Evolutionary conservation across 2,329 filamentous ascomycete genomes (phyloP).

Genomic region (Apiospora saccharicola): DNA sequence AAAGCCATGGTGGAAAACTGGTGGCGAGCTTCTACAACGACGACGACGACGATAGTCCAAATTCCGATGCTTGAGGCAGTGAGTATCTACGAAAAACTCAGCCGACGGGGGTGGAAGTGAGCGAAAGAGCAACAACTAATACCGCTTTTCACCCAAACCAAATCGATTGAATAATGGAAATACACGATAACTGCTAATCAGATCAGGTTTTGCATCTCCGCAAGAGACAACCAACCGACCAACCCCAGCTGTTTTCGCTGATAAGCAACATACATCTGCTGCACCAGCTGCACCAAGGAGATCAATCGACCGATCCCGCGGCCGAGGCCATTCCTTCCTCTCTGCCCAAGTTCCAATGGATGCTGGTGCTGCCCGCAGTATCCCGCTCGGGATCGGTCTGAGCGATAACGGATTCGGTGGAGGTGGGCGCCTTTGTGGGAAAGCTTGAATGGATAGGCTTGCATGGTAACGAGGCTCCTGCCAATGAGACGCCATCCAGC

Average conservation of each 20-base stretch:
- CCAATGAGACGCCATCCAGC: background rate
- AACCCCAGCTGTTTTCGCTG: background rate
- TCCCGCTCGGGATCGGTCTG: constrained; percentile 7
- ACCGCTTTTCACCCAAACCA: background rate
- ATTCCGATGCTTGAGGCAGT: background rate
- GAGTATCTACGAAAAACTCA: background rate
- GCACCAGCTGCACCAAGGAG: background rate
- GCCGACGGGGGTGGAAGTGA: background rate
- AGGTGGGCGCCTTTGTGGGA: background rate
- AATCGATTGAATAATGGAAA: background rate
- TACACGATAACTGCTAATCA: constrained; percentile 3
- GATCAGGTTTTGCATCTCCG: constrained; percentile 15
- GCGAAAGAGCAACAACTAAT: background rate
- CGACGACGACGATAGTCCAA: background rate
- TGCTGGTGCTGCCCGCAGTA: background rate
- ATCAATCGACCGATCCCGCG: background rate
- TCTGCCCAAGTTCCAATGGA: background rate
- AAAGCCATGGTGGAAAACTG: constrained; percentile 44
- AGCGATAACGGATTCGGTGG: constrained; percentile 14
- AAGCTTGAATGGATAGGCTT: constrained; percentile 4
- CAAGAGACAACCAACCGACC: background rate
- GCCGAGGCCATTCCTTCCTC: background rate
- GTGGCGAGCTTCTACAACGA: no score
- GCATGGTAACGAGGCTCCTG: background rate
- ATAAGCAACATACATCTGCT: constrained; percentile 3